A percentile compares a stretch with the other conserved stretches of the same genome.
Conservation (phyloP, 768 basidiomycete genomes). For the Trametes cingulata region DNA sequence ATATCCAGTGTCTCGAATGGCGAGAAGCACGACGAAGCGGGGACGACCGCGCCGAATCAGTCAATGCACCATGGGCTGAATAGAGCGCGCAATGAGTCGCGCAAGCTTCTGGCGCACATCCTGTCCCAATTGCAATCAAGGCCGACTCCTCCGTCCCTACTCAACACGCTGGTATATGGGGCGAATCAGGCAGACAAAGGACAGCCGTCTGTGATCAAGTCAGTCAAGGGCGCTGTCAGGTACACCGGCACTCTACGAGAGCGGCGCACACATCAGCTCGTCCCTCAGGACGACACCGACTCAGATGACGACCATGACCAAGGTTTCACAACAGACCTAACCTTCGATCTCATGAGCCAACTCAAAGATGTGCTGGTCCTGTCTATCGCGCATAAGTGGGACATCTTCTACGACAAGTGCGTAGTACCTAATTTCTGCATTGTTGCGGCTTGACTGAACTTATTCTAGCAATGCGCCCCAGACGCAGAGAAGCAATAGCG, state of each 20-base stretch:
- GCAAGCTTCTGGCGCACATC: slow-evolving; percentile 67
- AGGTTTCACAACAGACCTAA: slow-evolving; percentile 62
- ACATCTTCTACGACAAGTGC: slow-evolving; percentile 61
- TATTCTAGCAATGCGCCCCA: neutral
- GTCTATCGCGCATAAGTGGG: slow-evolving; percentile 58
- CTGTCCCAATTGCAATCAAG: slow-evolving; percentile 63
- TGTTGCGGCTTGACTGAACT: neutral
- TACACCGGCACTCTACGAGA: slow-evolving; percentile 27
- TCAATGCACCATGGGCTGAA: slow-evolving; percentile 30
- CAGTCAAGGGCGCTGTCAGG: slow-evolving; percentile 25
- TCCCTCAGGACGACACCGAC: slow-evolving; percentile 45
- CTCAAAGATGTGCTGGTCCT: slow-evolving; percentile 61
- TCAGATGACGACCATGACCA: slow-evolving; percentile 32
- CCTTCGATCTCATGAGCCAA: slow-evolving; percentile 63
- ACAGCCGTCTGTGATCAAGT: slow-evolving; percentile 21
- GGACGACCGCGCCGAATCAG: slow-evolving; percentile 21
- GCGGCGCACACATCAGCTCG: slow-evolving; percentile 18
- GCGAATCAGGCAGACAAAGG: slow-evolving; percentile 16
- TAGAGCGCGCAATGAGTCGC: slow-evolving; percentile 59
- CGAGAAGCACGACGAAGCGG: slow-evolving; percentile 26
- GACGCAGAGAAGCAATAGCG: slow-evolving; percentile 18
- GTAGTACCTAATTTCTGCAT: neutral
- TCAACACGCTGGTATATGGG: slow-evolving; percentile 35
- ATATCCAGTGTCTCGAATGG: slow-evolving; percentile 30
- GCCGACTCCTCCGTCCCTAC: slow-evolving; percentile 52